Evolutionary conservation across 1,284 basidiomycete genomes (phyloP).

Genomic region (Thecaphora frezii): DNA sequence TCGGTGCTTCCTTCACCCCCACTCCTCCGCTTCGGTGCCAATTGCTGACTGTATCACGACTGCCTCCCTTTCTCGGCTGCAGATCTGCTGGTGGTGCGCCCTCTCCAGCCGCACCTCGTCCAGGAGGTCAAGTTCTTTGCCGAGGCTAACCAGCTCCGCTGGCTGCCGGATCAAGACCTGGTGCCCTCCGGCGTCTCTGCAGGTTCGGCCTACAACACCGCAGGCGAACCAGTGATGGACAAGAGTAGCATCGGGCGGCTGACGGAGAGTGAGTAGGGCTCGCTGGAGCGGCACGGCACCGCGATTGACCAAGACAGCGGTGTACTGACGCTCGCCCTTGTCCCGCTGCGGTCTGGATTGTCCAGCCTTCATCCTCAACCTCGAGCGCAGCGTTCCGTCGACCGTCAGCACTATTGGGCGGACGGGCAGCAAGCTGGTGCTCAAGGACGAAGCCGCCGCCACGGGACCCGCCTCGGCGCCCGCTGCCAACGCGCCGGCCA

Average conservation of each 20-base stretch:
- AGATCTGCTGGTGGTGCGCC: constrained; percentile 22
- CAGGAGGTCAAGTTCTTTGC: constrained; percentile 44
- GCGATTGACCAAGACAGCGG: too few species aligned
- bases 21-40: too few species aligned
- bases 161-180: constrained; percentile 16
- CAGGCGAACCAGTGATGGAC: constrained; percentile 17
- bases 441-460: constrained; percentile 17
- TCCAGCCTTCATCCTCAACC: constrained; percentile 39
- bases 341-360: too few species aligned
- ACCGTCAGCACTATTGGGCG: constrained; percentile 51
- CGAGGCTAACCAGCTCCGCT: constrained; percentile 10
- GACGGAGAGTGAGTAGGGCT: constrained; percentile 21
- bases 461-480: too few species aligned
- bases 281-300: too few species aligned
- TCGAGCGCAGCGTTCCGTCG: constrained; percentile 50
- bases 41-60: too few species aligned
- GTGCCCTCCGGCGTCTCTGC: constrained; percentile 11
- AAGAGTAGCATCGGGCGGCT: constrained; percentile 46
- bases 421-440: constrained; percentile 52
- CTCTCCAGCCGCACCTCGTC: constrained; percentile 28
- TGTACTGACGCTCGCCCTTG: too few species aligned
- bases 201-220: neutral
- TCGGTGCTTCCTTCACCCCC: too few species aligned
- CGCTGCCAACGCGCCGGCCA: too few species aligned
- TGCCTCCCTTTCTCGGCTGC: neutral